Percentiles rank a stretch among this genome's conserved stretches.
Conservation (phyloP, 768 basidiomycete species). For the Lyophyllum atratum region DNA sequence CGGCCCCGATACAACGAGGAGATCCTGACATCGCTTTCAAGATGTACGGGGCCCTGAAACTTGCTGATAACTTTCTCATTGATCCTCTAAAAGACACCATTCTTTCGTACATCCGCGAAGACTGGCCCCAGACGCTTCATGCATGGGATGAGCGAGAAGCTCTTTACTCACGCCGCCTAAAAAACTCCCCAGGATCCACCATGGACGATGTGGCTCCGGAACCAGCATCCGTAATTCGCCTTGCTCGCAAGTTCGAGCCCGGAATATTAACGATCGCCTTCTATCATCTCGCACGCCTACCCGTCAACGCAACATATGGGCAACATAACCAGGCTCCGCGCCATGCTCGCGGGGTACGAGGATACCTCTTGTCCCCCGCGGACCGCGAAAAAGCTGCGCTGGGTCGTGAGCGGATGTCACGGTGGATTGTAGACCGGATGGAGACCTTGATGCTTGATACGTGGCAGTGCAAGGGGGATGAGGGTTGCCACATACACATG, state of each 20-base stretch:
- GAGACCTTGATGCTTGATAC: slow-evolving; percentile 21
- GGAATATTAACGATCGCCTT: slow-evolving; percentile 19
- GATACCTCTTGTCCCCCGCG: slow-evolving; percentile 18
- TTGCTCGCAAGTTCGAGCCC: slow-evolving; percentile 25
- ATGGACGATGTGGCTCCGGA: slow-evolving; percentile 30
- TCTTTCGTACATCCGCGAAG: slow-evolving; percentile 24
- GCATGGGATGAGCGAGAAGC: slow-evolving; percentile 27
- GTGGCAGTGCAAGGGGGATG: slow-evolving; percentile 21
- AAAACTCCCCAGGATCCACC: slow-evolving; percentile 15
- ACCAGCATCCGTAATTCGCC: slow-evolving; percentile 23
- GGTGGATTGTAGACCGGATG: slow-evolving; percentile 22
- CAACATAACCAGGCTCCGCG: slow-evolving; percentile 20
- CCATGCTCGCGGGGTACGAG: slow-evolving; percentile 20
- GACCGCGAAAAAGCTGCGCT: slow-evolving; percentile 22
- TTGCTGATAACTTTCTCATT: slow-evolving; percentile 26
- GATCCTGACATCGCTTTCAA: slow-evolving; percentile 27
- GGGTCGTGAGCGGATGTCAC: slow-evolving; percentile 25
- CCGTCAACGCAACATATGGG: slow-evolving; percentile 22
- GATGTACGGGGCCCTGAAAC: slow-evolving; percentile 24
- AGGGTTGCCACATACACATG: slow-evolving; percentile 21
- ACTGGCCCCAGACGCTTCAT: slow-evolving; percentile 25
- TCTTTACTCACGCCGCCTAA: slow-evolving; percentile 23
- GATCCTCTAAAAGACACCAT: slow-evolving; percentile 26
- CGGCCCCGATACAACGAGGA: slow-evolving; percentile 25
- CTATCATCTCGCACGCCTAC: slow-evolving; percentile 23